Evolutionary conservation across 2,329 filamentous ascomycete genomes (phyloP).

Genomic region (Diatrype stigma): DNA sequence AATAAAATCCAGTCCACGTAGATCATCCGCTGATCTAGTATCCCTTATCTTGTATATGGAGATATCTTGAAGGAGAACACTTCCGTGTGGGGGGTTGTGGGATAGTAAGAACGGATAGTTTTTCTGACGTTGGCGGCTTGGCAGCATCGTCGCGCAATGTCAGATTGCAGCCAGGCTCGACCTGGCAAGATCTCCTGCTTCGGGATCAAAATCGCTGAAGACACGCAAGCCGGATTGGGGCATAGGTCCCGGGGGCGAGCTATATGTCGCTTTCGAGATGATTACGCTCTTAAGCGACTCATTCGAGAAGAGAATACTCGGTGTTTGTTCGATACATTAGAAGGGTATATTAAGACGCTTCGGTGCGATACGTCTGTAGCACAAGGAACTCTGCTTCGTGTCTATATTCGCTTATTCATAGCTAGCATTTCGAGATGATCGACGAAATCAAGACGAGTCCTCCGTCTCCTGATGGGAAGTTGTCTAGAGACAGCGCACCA

Average conservation of each 20-base stretch:
- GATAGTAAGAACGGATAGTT: not conserved
- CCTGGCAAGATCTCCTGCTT: not conserved
- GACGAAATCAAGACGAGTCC: not conserved
- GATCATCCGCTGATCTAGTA: not conserved
- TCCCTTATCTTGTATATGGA: not conserved
- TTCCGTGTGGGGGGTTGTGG: not conserved
- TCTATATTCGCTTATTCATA: not conserved
- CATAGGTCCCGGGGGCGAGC: not conserved
- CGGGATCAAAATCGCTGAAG: not conserved
- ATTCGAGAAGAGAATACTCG: not conserved
- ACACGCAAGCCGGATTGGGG: not conserved
- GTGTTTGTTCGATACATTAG: not conserved
- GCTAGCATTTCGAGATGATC: not conserved
- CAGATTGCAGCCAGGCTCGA: not conserved
- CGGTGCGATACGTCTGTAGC: not conserved
- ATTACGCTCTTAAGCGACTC: not conserved
- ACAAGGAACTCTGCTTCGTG: not conserved
- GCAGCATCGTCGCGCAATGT: not conserved
- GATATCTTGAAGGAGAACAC: not conserved
- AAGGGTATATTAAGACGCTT: not conserved
- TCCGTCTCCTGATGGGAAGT: not conserved
- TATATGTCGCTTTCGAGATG: not conserved
- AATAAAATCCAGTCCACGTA: not conserved
- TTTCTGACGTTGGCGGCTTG: not conserved
- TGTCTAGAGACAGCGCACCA: not conserved